These are phyloP conservation scores for Desmodesmus armatus DNA, from an alignment of 139 green algal genomes.

Conservation along the genomic window DNA sequence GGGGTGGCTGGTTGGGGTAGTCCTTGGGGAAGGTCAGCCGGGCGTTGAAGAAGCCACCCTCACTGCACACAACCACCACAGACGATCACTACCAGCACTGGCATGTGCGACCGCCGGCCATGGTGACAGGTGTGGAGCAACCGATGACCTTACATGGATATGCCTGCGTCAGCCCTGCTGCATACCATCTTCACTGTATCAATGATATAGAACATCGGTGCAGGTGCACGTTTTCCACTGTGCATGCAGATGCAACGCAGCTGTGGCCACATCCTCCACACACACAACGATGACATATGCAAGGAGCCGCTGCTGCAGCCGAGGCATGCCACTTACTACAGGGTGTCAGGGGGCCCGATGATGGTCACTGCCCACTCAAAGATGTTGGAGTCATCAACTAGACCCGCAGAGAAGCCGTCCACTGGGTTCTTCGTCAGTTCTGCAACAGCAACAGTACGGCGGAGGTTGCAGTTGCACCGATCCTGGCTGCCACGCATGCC, in stretches of 20 bases:
- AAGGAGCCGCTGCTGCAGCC: background rate
- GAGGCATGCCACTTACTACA: conserved; percentile 84
- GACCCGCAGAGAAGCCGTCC: conserved; percentile 97
- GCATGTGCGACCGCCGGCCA: too few relatives aligned
- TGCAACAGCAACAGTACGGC: conserved; percentile 59
- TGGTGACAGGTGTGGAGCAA: too few relatives aligned
- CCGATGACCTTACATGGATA: too few relatives aligned
- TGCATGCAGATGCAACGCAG: background rate
- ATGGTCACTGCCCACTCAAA: conserved; percentile 99
- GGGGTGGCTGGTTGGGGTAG: conserved; percentile 97
- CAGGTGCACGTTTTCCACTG: background rate
- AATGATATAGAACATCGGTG: too few relatives aligned
- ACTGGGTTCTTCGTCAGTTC: conserved; percentile 97
- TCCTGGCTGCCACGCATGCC: background rate
- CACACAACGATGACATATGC: background rate
- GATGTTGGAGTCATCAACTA: conserved; percentile 97
- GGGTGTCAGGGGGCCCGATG: conserved; percentile 97
- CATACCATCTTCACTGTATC: too few relatives aligned
- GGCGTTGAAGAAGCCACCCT: conserved; percentile 99
- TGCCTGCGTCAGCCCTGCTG: too few relatives aligned
- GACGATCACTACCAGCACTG: too few relatives aligned
- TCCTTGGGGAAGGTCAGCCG: conserved; percentile 96
- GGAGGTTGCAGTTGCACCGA: too few relatives aligned
- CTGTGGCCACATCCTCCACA: too few relatives aligned
- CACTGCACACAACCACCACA: conserved; percentile 66